phyloP scores from a whole-genome alignment of 352 stramenopile species.

The Pythium dissimile region DNA sequence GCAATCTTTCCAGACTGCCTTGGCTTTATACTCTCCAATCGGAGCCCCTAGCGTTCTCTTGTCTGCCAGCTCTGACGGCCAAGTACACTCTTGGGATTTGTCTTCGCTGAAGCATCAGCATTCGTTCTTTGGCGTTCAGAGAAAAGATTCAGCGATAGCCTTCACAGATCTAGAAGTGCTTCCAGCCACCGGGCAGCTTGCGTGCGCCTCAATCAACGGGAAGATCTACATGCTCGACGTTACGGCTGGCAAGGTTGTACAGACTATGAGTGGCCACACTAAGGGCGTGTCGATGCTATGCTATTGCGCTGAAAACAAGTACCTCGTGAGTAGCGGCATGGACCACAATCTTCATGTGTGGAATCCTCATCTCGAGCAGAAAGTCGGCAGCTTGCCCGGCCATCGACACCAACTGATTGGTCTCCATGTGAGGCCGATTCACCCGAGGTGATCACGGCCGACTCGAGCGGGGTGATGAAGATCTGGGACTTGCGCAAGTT shows the following conservation, averaged over 20 bases:
- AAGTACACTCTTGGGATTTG: slow-evolving; percentile 46
- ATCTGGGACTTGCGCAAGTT: slow-evolving; percentile 58
- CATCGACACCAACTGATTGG: slow-evolving; percentile 49
- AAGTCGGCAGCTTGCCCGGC: slow-evolving; percentile 41
- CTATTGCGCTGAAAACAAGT: slow-evolving; percentile 46
- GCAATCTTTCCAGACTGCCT: slow-evolving; percentile 29
- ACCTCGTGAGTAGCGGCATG: slow-evolving; percentile 49
- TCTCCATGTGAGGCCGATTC: slow-evolving; percentile 41
- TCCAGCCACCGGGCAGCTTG: slow-evolving; percentile 30
- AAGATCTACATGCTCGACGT: slow-evolving; percentile 65
- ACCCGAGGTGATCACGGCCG: slow-evolving; percentile 47
- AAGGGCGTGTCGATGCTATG: slow-evolving; percentile 40
- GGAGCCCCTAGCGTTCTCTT: slow-evolving; percentile 23
- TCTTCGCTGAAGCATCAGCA: slow-evolving; percentile 27
- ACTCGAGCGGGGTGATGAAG: slow-evolving; percentile 48
- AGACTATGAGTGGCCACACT: slow-evolving; percentile 36
- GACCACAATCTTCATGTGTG: slow-evolving; percentile 57
- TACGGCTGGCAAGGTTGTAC: slow-evolving; percentile 17
- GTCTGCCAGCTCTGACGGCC: slow-evolving; percentile 33
- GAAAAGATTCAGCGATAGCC: slow-evolving; percentile 4
- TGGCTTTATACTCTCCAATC: slow-evolving; percentile 18
- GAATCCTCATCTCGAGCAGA: slow-evolving; percentile 58
- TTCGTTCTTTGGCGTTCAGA: slow-evolving; percentile 32
- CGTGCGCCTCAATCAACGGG: slow-evolving; percentile 37
- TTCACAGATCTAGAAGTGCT: slow-evolving; percentile 44